A percentile compares a stretch with the other conserved stretches of the same genome.
These are phyloP conservation scores for Euphorbia corollata DNA, from an alignment of 441 rosid species.

Conservation along the genomic window DNA sequence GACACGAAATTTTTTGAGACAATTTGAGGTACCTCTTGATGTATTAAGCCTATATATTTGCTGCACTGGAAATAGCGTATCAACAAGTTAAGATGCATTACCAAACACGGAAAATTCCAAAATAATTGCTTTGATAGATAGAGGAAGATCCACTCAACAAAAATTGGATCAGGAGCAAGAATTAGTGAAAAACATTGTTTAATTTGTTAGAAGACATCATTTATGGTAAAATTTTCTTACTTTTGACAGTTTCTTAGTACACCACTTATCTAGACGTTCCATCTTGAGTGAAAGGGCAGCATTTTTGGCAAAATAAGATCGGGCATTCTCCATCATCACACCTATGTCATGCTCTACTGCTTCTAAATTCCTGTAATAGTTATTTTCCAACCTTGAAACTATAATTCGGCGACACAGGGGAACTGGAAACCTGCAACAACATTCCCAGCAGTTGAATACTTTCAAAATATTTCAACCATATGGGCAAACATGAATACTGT, in stretches of 20 bases:
- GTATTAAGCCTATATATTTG: no score
- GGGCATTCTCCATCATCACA: constrained; percentile 68
- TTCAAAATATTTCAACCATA: neutral
- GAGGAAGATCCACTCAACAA: constrained; percentile 4
- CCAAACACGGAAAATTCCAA: no score
- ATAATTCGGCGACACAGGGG: constrained; percentile 69
- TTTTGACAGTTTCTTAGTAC: constrained; percentile 38
- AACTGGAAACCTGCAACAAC: constrained; percentile 71
- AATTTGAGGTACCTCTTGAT: no score
- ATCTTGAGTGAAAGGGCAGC: constrained; percentile 40
- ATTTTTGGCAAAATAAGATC: constrained; percentile 38
- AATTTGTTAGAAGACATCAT: neutral
- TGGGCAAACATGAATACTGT: neutral
- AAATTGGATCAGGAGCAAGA: constrained; percentile 14
- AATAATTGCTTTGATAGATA: neutral
- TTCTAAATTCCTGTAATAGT: constrained; percentile 72
- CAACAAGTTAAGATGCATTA: no score
- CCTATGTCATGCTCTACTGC: constrained; percentile 69
- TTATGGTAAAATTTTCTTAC: constrained; percentile 20
- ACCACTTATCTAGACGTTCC: constrained; percentile 55
- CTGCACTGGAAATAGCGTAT: no score
- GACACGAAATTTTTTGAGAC: no score
- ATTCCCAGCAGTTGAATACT: constrained; percentile 4
- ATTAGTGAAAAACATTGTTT: neutral
- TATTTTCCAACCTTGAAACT: constrained; percentile 65